These are phyloP conservation scores for Fusarium domesticum DNA, from an alignment of 2,329 filamentous ascomycete species.

Conservation along the genomic window DNA sequence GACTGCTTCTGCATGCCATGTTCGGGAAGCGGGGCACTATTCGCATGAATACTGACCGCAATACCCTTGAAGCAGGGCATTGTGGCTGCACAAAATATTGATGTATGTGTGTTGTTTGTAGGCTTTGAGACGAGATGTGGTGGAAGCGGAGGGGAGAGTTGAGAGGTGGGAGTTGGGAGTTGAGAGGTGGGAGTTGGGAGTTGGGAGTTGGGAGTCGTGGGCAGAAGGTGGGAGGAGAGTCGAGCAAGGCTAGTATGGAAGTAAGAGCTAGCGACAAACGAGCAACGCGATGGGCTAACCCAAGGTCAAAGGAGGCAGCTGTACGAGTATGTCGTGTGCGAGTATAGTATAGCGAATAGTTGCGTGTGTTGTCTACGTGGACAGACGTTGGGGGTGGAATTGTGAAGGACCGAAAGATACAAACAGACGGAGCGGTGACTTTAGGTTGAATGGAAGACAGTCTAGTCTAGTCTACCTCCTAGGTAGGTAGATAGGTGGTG, in stretches of 20 bases:
- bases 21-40: conserved; percentile 78
- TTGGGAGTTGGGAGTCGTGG: background rate
- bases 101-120: conserved; percentile 1
- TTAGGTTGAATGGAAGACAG: background rate
- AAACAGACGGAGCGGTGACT: background rate
- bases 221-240: conserved; percentile 6
- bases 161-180: conserved; percentile 12
- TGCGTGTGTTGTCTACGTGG: too few species aligned
- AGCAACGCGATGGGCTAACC: background rate
- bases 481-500: background rate
- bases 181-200: conserved; percentile 12
- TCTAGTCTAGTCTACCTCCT: background rate
- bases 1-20: conserved; percentile 94
- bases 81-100: conserved; percentile 32
- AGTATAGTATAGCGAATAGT: too few species aligned
- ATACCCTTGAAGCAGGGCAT: conserved; percentile 99
- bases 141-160: background rate
- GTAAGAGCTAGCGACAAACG: background rate
- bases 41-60: conserved; percentile 91
- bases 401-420: background rate
- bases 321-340: background rate
- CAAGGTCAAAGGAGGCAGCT: background rate
- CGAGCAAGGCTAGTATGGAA: background rate
- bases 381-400: background rate
- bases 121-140: conserved; percentile 13